A percentile compares a stretch with the other conserved stretches of the same genome.
phyloP scores from a whole-genome alignment of 2,329 filamentous ascomycete species.

The Fusarium camptoceras region DNA sequence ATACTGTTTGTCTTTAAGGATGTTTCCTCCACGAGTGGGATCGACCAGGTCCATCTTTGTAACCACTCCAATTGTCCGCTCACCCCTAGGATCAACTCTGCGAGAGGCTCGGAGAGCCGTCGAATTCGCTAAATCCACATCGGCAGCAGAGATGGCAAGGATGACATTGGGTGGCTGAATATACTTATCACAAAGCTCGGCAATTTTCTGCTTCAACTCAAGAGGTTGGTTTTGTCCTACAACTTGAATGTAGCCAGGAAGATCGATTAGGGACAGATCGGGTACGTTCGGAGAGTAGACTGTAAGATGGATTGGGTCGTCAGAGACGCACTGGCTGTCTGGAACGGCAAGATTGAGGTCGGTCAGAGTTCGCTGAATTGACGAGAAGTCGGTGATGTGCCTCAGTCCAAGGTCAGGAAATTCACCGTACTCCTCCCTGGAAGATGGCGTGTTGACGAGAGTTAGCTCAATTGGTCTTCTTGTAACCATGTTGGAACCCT shows the following conservation, averaged over 20 bases:
- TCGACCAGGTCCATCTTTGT: conserved; percentile 99
- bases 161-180: conserved; percentile 97
- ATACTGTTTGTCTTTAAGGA: conserved; percentile 91
- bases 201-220: conserved; percentile 94
- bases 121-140: conserved; percentile 97
- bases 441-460: conserved; percentile 91
- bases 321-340: conserved; percentile 89
- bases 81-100: conserved; percentile 91
- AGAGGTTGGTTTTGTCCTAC: conserved; percentile 89
- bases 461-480: conserved; percentile 95
- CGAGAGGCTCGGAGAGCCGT: conserved; percentile 90
- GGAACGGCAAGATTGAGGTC: conserved; percentile 95
- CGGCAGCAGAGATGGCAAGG: conserved; percentile 94
- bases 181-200: conserved; percentile 97
- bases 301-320: conserved; percentile 95
- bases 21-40: conserved; percentile 77
- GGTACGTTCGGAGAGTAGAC: conserved; percentile 97
- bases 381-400: conserved; percentile 90
- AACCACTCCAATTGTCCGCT: conserved; percentile 97
- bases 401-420: conserved; percentile 92
- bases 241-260: conserved; percentile 98
- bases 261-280: conserved; percentile 93
- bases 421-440: conserved; percentile 90
- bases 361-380: conserved; percentile 92
- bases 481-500: conserved; percentile 99